These are phyloP conservation scores for Phytophthora hybrid DNA, from an alignment of 352 stramenopile species.

Conservation along the genomic window DNA sequence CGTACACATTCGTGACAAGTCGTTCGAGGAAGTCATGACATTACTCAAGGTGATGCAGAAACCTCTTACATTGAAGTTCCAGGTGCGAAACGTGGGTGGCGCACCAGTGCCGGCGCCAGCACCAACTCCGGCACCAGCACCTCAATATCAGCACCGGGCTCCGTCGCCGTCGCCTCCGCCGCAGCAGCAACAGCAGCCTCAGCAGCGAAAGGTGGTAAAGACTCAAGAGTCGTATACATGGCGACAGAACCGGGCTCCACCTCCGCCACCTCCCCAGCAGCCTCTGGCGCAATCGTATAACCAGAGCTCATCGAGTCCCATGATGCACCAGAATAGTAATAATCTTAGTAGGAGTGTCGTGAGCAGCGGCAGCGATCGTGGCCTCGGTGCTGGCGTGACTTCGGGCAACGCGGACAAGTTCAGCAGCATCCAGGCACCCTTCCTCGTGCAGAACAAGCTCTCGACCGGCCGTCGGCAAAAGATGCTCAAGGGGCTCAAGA, in stretches of 20 bases:
- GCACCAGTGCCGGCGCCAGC: slow-evolving; percentile 21
- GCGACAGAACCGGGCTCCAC: slow-evolving; percentile 57
- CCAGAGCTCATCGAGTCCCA: slow-evolving; percentile 40
- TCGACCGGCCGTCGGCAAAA: slow-evolving; percentile 87
- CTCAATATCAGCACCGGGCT: slow-evolving; percentile 37
- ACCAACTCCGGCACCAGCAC: slow-evolving; percentile 21
- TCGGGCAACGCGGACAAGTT: slow-evolving; percentile 84
- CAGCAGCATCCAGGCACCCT: slow-evolving; percentile 87
- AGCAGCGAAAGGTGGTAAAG: slow-evolving; percentile 47
- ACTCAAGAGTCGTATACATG: slow-evolving; percentile 71
- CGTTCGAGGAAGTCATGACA: slow-evolving; percentile 89
- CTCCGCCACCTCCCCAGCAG: slow-evolving; percentile 40
- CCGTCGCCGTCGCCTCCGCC: slow-evolving; percentile 33
- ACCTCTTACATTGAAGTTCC: slow-evolving; percentile 86
- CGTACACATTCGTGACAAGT: slow-evolving; percentile 81
- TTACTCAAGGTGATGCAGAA: slow-evolving; percentile 91
- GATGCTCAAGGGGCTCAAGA: slow-evolving; percentile 91
- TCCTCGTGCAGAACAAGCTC: slow-evolving; percentile 88
- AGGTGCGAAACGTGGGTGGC: slow-evolving; percentile 53
- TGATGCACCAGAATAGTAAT: slow-evolving; percentile 52
- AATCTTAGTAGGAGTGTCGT: slow-evolving; percentile 74
- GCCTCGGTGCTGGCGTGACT: slow-evolving; percentile 35
- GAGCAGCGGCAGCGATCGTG: slow-evolving; percentile 51
- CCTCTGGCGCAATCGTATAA: slow-evolving; percentile 52
- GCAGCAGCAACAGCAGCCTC: slow-evolving; percentile 10